A percentile compares a stretch with the other conserved stretches of the same genome.
phyloP scores from a whole-genome alignment of 2,329 filamentous ascomycete genomes.

The Alternaria consortialis region DNA sequence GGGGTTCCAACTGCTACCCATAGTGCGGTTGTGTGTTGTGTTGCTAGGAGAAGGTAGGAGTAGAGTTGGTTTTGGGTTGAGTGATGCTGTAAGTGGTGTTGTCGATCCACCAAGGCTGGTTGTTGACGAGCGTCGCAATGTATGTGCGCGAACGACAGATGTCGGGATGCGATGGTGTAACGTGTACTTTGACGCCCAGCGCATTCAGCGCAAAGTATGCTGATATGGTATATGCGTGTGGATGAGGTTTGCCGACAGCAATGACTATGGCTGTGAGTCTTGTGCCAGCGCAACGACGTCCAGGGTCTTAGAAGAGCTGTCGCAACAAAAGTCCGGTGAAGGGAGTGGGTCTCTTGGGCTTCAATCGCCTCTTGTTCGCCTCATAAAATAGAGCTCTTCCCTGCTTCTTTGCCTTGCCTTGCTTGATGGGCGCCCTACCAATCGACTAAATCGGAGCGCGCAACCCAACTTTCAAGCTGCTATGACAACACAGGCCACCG shows the following conservation, averaged over 20 bases:
- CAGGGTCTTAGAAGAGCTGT: constrained; percentile 3
- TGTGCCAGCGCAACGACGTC: constrained; percentile 2
- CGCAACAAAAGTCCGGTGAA: constrained; percentile 16
- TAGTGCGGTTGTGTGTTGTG: constrained; percentile 22
- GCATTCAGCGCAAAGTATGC: constrained; percentile 20
- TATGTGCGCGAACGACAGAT: constrained; percentile 19
- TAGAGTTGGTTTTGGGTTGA: constrained; percentile 22
- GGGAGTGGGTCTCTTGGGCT: constrained; percentile 30
- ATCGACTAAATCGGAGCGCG: constrained; percentile 1
- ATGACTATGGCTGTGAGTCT: constrained; percentile 2
- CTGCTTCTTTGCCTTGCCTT: constrained; percentile 1
- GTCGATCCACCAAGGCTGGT: neutral
- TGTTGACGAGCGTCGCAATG: constrained; percentile 7
- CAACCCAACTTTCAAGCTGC: neutral
- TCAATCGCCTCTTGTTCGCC: constrained; percentile 17
- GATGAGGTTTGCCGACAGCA: neutral
- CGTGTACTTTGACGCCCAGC: constrained; percentile 28
- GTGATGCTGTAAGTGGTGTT: constrained; percentile 14
- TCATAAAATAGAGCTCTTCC: neutral
- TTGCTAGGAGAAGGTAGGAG: constrained; percentile 4
- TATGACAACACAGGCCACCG: constrained; percentile 4
- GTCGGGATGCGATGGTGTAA: constrained; percentile 25
- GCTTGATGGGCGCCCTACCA: constrained; percentile 4
- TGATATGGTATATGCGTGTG: neutral
- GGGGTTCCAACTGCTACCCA: constrained; percentile 48